Conservation (phyloP, 805 yeast genomes). For the Candida nitratophila region DNA sequence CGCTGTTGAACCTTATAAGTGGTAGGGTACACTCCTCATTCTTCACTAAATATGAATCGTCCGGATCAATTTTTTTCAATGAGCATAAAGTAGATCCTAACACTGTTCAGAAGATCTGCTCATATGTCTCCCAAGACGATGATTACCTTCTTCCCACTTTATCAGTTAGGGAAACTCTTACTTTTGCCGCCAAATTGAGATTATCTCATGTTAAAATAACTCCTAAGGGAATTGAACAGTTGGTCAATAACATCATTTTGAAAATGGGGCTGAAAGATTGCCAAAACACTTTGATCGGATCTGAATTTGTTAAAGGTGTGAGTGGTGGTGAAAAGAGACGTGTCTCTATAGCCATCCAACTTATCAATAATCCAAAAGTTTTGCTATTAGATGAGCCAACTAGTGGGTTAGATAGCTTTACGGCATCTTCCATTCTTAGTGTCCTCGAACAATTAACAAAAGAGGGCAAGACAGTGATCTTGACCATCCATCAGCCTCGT, state of each 20-base stretch:
- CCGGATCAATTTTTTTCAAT: slow-evolving; percentile 41
- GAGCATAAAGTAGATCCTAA: slow-evolving; percentile 22
- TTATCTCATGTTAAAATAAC: slow-evolving; percentile 37
- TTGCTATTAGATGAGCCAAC: slow-evolving; percentile 83
- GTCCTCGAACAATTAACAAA: slow-evolving; percentile 51
- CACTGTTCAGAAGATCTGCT: slow-evolving; percentile 41
- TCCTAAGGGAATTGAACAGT: slow-evolving; percentile 31
- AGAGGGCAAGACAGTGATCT: slow-evolving; percentile 60
- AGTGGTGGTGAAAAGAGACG: slow-evolving; percentile 81
- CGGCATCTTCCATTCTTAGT: slow-evolving; percentile 60
- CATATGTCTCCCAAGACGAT: slow-evolving; percentile 81
- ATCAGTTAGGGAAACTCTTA: slow-evolving; percentile 72
- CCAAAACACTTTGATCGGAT: slow-evolving; percentile 66
- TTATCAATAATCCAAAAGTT: slow-evolving; percentile 64
- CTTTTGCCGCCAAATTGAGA: slow-evolving; percentile 64
- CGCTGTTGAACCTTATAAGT: slow-evolving; percentile 56
- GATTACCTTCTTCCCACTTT: slow-evolving; percentile 60
- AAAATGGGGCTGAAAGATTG: slow-evolving; percentile 67
- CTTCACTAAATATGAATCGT: slow-evolving; percentile 19
- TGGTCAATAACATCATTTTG: slow-evolving; percentile 53
- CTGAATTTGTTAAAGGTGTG: slow-evolving; percentile 53
- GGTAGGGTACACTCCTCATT: slow-evolving; percentile 39
- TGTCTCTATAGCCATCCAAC: slow-evolving; percentile 74
- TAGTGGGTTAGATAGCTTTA: slow-evolving; percentile 78
- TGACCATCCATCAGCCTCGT: slow-evolving; percentile 83